These are phyloP conservation scores for Lipomyces lipofer DNA, from an alignment of 805 yeast species.

Conservation along the genomic window DNA sequence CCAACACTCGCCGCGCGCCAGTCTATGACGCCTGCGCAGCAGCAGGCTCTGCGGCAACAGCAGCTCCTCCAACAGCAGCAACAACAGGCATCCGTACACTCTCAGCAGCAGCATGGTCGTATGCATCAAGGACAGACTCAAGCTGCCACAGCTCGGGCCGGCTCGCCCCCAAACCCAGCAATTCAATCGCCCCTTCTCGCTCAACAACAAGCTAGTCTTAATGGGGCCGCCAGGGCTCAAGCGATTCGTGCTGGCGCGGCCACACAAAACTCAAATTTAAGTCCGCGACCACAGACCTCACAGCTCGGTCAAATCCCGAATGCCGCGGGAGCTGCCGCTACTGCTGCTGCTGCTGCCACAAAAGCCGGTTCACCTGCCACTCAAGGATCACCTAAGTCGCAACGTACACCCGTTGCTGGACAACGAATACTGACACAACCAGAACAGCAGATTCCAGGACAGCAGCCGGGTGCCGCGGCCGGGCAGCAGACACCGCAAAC, in stretches of 20 bases:
- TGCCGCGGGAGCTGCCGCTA: slow-evolving; percentile 2
- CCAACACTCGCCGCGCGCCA: slow-evolving; percentile 9
- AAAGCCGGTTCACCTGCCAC: slow-evolving; percentile 8
- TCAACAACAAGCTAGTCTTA: slow-evolving; percentile 4
- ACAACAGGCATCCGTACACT: slow-evolving; percentile 5
- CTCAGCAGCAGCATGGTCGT: slow-evolving; percentile 14
- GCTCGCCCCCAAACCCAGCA: slow-evolving; percentile 23
- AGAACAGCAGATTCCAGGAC: slow-evolving; percentile 10
- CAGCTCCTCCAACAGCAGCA: slow-evolving; percentile 22
- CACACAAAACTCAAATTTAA: slow-evolving; percentile 8
- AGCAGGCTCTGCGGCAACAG: slow-evolving; percentile 24
- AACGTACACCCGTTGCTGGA: slow-evolving; percentile 32
- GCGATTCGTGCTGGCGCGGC: slow-evolving; percentile 16
- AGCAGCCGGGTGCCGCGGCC: slow-evolving; percentile 10
- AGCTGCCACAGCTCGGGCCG: slow-evolving; percentile 17
- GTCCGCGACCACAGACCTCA: slow-evolving; percentile 17
- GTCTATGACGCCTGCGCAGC: slow-evolving; percentile 21
- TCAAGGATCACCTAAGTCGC: slow-evolving; percentile 15
- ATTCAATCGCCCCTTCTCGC: slow-evolving; percentile 13
- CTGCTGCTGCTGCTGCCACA: slow-evolving; percentile 6
- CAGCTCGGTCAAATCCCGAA: slow-evolving; percentile 9
- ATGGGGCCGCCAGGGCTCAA: slow-evolving; percentile 11
- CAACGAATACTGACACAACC: slow-evolving; percentile 14
- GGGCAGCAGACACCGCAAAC: slow-evolving; percentile 1
- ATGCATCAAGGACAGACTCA: slow-evolving; percentile 30